Percentiles rank a stretch among this genome's conserved stretches.
Evolutionary conservation across 495 filamentous ascomycete species (phyloP).

Genomic region (Aspergillus sclerotioniger): DNA sequence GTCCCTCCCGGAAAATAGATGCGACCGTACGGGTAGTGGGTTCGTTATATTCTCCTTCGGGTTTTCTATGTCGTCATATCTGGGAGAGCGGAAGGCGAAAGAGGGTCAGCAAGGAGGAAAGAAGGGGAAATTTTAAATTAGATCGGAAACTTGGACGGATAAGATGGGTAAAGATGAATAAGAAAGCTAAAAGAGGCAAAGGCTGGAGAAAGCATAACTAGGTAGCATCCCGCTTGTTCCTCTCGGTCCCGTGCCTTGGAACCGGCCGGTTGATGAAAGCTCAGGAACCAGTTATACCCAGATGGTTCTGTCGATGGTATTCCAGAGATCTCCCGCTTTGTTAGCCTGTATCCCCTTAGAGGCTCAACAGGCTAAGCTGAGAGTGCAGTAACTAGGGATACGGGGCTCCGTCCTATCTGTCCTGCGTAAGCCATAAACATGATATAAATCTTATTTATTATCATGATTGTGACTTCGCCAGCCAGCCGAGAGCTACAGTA

Average conservation of each 20-base stretch:
- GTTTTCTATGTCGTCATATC: slow-evolving; percentile 1
- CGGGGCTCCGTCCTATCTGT: too few species aligned
- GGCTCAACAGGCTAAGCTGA: not conserved
- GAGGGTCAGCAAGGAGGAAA: not conserved
- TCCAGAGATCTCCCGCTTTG: not conserved
- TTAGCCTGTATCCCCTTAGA: not conserved
- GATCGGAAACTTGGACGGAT: not conserved
- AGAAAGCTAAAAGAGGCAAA: not conserved
- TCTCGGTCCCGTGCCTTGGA: slow-evolving; percentile 4
- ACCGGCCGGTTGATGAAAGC: not conserved
- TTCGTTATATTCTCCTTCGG: not conserved
- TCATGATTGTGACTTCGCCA: too few species aligned
- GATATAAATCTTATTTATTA: too few species aligned
- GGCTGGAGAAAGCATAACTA: not conserved
- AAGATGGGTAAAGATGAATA: not conserved
- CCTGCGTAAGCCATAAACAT: too few species aligned
- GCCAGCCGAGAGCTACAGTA: too few species aligned
- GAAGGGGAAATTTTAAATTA: slow-evolving; percentile 1
- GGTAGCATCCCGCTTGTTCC: slow-evolving; percentile 4
- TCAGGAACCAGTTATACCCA: too few species aligned
- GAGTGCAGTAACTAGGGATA: not conserved
- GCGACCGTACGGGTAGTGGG: not conserved
- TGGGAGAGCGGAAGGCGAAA: not conserved
- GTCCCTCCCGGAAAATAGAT: slow-evolving; percentile 1
- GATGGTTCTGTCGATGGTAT: not conserved